Percentiles rank a stretch among this genome's conserved stretches.
These are phyloP conservation scores for Ceratocystis cacaofunesta DNA, from an alignment of 2,329 filamentous ascomycete genomes.

Conservation along the genomic window DNA sequence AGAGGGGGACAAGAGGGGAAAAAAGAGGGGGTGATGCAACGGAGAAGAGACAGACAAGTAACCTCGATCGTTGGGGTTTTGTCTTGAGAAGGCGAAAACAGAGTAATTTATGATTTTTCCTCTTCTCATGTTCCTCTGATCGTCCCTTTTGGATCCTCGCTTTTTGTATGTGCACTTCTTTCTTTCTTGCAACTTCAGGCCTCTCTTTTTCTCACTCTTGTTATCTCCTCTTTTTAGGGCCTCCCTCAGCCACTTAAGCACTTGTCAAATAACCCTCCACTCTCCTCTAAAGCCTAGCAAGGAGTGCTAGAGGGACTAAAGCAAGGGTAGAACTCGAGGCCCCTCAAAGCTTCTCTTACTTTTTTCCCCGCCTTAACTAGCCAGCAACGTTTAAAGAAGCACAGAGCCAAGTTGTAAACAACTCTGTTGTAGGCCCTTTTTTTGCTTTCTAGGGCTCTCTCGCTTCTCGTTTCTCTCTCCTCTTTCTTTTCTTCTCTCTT, in stretches of 20 bases:
- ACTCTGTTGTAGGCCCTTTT: background rate
- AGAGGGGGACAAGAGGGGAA: background rate
- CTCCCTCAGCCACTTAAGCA: background rate
- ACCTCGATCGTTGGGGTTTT: background rate
- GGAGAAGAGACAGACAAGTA: background rate
- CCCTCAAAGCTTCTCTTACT: too few species aligned
- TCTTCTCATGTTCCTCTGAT: background rate
- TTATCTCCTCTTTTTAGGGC: background rate
- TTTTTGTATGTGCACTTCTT: background rate
- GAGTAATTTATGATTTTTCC: background rate
- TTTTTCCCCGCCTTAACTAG: too few species aligned
- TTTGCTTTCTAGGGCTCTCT: background rate
- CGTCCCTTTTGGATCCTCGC: background rate
- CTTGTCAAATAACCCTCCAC: background rate
- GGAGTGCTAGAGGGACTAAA: too few species aligned
- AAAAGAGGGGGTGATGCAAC: background rate
- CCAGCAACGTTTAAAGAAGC: too few species aligned
- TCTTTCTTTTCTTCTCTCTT: background rate
- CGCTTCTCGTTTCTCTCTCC: background rate
- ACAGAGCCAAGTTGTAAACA: too few species aligned
- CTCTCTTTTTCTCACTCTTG: constrained; percentile 1
- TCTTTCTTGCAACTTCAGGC: background rate
- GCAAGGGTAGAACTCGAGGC: too few species aligned
- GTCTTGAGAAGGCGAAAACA: background rate
- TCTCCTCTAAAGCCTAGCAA: too few species aligned